Evolutionary conservation across 495 filamentous ascomycete genomes (phyloP), one percentile per base, ranked within the genome.

Genomic region (Platismatia glauca): DNA sequence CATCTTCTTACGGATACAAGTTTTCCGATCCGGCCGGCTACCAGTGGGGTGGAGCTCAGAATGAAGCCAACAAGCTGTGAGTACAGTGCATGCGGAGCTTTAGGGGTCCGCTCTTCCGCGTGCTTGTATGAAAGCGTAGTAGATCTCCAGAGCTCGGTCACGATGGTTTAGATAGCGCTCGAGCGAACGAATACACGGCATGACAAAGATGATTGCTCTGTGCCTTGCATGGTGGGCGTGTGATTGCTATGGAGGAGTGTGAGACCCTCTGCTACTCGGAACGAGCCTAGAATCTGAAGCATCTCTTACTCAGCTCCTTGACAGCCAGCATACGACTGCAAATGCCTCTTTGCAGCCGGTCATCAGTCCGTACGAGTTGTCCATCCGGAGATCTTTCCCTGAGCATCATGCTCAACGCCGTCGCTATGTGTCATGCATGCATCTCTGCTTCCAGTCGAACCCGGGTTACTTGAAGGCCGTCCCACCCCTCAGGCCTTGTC

Each of bases 21-120:
- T 98, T 98, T 80, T 96, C 90, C 72, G 94, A 98, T 70, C 89
- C 93, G 56, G 88, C 91, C 62, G 93, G 94, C 67, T 97, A 96
- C 77, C 91, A 96, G 76, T 97, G 92, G 92, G 70, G 64, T 41
- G 67, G 68, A 24, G 65, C 62, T 38, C 58, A 64, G 34, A 61
- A 59, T 37, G 67, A 62, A 35, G 29, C 35, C 31, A 52, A 53
- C 53, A 34, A 62, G 46, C 43, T 67, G 20, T 60, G 57, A 60
- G 8, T 52, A 41, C 33, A 38, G 60, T 50, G 34, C 39, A 34
- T 33, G 55, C 44, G 41, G 35, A 35, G 16, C 31, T n/a, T 39
- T 34, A 62, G 55, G 57, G 27, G 44, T 44, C 56, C 31, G 3
- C 7, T 62, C 27, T 57, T n/a, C 11, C 16, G 37, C 60, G 29